Percentiles rank a stretch among this genome's conserved stretches.
phyloP scores from a whole-genome alignment of 305 asterid genomes.

The Fraxinus latifolia region DNA sequence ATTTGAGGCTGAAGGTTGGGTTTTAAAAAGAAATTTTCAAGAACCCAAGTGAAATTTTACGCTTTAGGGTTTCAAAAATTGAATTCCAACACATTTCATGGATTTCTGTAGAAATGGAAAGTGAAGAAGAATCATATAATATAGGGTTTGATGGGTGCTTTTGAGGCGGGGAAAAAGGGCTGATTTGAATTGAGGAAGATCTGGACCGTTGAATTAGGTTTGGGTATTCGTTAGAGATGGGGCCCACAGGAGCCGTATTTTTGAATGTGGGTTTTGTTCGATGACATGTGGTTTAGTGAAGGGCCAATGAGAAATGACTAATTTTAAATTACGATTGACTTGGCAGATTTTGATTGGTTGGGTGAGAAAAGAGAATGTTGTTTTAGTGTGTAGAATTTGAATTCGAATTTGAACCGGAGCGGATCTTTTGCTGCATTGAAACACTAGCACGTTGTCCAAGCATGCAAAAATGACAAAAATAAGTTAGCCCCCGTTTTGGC shows the following conservation, averaged over 20 bases:
- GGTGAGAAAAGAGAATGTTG: neutral
- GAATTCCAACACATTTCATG: neutral
- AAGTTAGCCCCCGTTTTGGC: neutral
- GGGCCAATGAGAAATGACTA: neutral
- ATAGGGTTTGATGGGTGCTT: neutral
- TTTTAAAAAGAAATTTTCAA: neutral
- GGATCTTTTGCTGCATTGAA: constrained; percentile 6
- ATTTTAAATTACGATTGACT: neutral
- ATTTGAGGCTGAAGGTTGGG: neutral
- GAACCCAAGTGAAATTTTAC: neutral
- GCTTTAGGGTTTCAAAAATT: neutral
- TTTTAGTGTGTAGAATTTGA: neutral
- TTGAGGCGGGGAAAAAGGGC: neutral
- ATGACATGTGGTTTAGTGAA: neutral
- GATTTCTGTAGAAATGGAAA: neutral
- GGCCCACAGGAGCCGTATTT: constrained; percentile 3
- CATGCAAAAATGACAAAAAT: neutral
- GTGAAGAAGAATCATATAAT: neutral
- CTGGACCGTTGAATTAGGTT: neutral
- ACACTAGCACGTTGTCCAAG: neutral
- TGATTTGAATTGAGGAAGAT: neutral
- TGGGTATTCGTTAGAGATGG: neutral
- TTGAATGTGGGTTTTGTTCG: neutral
- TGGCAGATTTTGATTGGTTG: neutral
- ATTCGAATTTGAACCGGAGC: constrained; percentile 7